Evolutionary conservation across 208 protist species (phyloP), one percentile per base, ranked within the genome.

Genomic region (Wallacemonas sp.): DNA sequence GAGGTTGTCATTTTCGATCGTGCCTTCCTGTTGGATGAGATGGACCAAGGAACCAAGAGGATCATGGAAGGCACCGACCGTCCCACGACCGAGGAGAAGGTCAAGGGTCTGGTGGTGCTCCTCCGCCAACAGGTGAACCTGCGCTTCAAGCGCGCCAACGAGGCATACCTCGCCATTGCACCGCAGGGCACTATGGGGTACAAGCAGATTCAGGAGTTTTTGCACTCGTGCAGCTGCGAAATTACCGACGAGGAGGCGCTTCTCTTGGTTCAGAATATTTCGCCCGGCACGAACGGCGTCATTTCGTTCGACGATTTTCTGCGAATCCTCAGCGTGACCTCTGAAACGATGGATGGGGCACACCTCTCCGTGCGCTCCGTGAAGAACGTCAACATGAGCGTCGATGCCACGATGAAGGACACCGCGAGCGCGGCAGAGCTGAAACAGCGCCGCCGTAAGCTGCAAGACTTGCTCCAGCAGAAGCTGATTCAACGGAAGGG

Each of bases 241-340:
- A 86, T 97, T 42, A 85, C 75, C 1, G 85, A 94, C 36, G 79
- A 93, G 52, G 92, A 97, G 66, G 87, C 92, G 10, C 66, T 95
- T 31, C 70, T 93, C 11, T 32, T 97, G 16, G 65, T 93, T 39
- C 84, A 89, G 32, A 91, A 94, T 66, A 49, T 97, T 41, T 84
- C 74, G 23, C 87, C 89, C 14, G 75, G 68, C 0, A 86, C 73
- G 42, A 76, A 66, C 39, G 89, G 89, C 12, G 66, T 90, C 41
- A 87, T 97, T 62, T 76, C 64, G 36, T 97, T 89, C 69, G 79
- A 94, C 20, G 72, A 87, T 46, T 97, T 97, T 68, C 70, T 87
- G 12, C 48, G 64, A 28, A 80, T 96, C 4, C 61, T 93, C 12
- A 87, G 91, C 54, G 76, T 83, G 22, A 82, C 72, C 36, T 77